Percentiles rank a stretch among this genome's conserved stretches.
These are phyloP conservation scores for Nemania sp. DNA, from an alignment of 2,329 filamentous ascomycete genomes.

Conservation along the genomic window DNA sequence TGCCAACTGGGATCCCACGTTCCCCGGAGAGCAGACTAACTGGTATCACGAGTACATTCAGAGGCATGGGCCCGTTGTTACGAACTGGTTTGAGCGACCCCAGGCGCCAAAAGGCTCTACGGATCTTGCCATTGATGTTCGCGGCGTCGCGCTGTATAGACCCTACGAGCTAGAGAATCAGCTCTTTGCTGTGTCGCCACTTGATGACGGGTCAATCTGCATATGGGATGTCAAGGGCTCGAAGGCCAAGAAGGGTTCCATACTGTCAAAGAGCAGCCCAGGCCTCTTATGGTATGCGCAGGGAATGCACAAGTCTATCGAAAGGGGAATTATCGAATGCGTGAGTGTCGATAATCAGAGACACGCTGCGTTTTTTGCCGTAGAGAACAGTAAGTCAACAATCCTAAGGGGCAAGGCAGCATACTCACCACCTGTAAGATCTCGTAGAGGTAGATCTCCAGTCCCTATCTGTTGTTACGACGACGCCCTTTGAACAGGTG, in stretches of 20 bases:
- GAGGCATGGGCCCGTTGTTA: constrained; percentile 71
- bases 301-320: constrained; percentile 44
- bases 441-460: constrained; percentile 82
- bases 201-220: constrained; percentile 87
- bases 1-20: constrained; percentile 83
- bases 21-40: constrained; percentile 70
- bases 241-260: constrained; percentile 59
- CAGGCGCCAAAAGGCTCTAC: constrained; percentile 47
- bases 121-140: constrained; percentile 64
- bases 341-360: constrained; percentile 75
- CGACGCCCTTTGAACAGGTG: constrained; percentile 76
- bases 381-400: constrained; percentile 65
- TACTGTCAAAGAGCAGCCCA: constrained; percentile 67
- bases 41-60: constrained; percentile 93
- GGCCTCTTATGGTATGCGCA: constrained; percentile 63
- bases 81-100: constrained; percentile 77
- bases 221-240: constrained; percentile 77
- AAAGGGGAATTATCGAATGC: constrained; percentile 72
- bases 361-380: constrained; percentile 76
- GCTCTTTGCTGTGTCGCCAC: constrained; percentile 69
- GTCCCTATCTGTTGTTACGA: constrained; percentile 70
- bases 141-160: constrained; percentile 72
- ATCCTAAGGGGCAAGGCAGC: not conserved
- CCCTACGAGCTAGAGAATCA: constrained; percentile 56
- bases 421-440: constrained; percentile 43